Base-by-base conservation (phyloP, 1,284 basidiomycete species). In the Trichosporon coremiiforme region DNA sequence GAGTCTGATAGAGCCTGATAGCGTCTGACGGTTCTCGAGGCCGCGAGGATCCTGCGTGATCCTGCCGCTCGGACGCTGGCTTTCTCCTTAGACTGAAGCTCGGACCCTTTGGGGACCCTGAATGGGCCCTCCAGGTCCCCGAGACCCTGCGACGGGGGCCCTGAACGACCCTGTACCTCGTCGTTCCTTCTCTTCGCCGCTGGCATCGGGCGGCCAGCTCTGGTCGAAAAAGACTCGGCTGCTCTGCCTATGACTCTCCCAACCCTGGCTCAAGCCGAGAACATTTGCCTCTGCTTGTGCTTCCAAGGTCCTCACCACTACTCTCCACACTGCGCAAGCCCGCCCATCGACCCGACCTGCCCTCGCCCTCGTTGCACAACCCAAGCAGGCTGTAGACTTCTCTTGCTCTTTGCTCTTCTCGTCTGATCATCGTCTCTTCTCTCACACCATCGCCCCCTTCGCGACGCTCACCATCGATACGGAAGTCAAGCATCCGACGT, bases 201-300 rank as follows among this genome's bases (percentile, higher is more conserved):
- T 50, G n/a, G n/a, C n/a, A 17, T 50, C 47, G 47, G 47, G 47
- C 47, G 7, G 47, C 22, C 50, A n/a, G 15, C 36, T 38, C 33
- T 35, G 25, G 25, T 25, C 25, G 35, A 10, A 36, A 60, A 20
- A n/a, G 25, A 5, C 57, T n/a, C 57, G n/a, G 57, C 57, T 33
- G 29, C 15, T 13, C 57, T 62, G 57, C 29, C 57, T 62, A n/a
- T 62, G 57, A 53, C 50, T 22, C 2, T 17, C 7, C 29, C 2
- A 4, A 17, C 57, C 57, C 57, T 62, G 57, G 35, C 29, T 35
- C 29, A n/a, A 62, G 57, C 57, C 57, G 57, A 62, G 57, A 62
- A 62, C 57, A 33, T 62, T 33, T 62, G 31, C 57, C 57, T 10
- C 29, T 62, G 31, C 22, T 62, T 31, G 29, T 29, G 12, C 31